Evolutionary conservation across 352 stramenopile genomes (phyloP).

Genomic region (Globisporangium carolinianum): DNA sequence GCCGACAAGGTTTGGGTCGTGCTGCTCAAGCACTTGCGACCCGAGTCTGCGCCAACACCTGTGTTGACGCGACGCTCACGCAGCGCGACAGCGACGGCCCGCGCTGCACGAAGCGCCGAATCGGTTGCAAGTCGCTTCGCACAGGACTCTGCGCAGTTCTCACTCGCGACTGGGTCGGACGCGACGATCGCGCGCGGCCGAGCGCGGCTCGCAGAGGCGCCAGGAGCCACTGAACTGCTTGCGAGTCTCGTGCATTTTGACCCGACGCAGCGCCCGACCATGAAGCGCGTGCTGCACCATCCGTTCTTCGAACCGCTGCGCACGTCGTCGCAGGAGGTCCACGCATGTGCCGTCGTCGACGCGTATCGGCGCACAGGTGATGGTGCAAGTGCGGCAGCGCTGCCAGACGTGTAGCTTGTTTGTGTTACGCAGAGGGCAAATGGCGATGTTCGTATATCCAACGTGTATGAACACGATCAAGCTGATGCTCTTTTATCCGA

Average conservation of each 20-base stretch:
- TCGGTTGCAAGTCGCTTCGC: constrained; percentile 28
- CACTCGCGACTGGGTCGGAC: constrained; percentile 36
- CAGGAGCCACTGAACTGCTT: constrained; percentile 45
- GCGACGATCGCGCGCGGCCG: constrained; percentile 43
- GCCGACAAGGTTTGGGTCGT: constrained; percentile 47
- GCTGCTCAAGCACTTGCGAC: constrained; percentile 55
- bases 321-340: neutral
- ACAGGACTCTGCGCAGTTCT: constrained; percentile 40
- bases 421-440: neutral
- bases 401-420: constrained; percentile 35
- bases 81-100: constrained; percentile 11
- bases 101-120: constrained; percentile 4
- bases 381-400: constrained; percentile 2
- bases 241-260: constrained; percentile 54
- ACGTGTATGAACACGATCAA: no score
- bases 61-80: constrained; percentile 7
- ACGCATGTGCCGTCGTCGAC: constrained; percentile 24
- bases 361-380: constrained; percentile 26
- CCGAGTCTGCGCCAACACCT: constrained; percentile 17
- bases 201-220: constrained; percentile 30
- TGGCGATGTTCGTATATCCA: no score
- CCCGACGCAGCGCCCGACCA: constrained; percentile 45
- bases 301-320: constrained; percentile 48
- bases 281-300: constrained; percentile 59
- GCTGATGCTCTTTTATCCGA: no score